phyloP scores from a whole-genome alignment of 768 basidiomycete genomes.

The Peribolospora baueri region DNA sequence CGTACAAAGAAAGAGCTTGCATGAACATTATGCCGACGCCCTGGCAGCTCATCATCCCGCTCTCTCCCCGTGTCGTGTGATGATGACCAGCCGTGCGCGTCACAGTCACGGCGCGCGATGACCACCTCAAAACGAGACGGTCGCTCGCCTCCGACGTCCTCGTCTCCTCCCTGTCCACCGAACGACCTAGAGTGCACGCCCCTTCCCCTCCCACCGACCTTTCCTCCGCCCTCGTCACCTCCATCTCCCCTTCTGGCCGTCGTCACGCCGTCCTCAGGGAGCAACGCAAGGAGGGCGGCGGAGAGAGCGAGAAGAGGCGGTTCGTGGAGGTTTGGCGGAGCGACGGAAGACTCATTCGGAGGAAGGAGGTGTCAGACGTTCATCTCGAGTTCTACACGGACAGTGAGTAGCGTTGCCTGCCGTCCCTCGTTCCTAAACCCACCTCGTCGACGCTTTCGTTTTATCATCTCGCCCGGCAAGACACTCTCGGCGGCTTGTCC shows the following conservation, averaged over 20 bases:
- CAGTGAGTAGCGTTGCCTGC: neutral
- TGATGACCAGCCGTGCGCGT: too few relatives aligned
- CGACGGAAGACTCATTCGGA: neutral
- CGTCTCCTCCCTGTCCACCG: too few relatives aligned
- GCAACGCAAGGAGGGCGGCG: neutral
- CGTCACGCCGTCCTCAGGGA: neutral
- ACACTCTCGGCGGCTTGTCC: conserved; percentile 3
- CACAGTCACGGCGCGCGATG: too few relatives aligned
- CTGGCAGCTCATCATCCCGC: too few relatives aligned
- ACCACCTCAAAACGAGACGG: too few relatives aligned
- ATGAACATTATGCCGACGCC: too few relatives aligned
- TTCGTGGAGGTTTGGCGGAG: conserved; percentile 4
- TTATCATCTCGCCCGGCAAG: neutral
- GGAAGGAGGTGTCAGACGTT: conserved; percentile 1
- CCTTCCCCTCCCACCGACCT: too few relatives aligned
- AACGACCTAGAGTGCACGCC: too few relatives aligned
- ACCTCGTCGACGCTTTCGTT: neutral
- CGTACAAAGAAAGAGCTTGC: too few relatives aligned
- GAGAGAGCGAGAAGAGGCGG: conserved; percentile 1
- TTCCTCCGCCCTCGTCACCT: neutral
- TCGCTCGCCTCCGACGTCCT: too few relatives aligned
- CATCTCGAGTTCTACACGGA: conserved; percentile 2
- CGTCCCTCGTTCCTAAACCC: neutral
- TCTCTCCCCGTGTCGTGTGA: too few relatives aligned
- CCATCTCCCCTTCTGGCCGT: neutral